Percentiles rank a stretch among this genome's conserved stretches.
Conservation (phyloP, 2,329 filamentous ascomycete species). For the Chaetoscypha palmicola region DNA sequence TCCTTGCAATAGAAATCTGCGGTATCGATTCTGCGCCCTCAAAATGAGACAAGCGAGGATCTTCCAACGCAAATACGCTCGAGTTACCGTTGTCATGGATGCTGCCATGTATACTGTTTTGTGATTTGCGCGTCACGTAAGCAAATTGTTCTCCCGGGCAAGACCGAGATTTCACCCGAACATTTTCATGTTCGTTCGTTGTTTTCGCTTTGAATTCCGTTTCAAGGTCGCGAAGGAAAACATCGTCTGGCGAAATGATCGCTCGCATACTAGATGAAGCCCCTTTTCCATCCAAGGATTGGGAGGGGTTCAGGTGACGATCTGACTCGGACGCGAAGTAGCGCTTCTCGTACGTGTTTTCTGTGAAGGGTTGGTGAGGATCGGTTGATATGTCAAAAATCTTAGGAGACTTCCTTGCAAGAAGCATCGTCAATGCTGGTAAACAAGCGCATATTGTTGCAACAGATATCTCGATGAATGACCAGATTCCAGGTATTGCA, state of each 20-base stretch:
- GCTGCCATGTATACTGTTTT: not conserved
- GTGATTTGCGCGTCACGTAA: no score
- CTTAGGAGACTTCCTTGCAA: slow-evolving; percentile 16
- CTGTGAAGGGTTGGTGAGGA: not conserved
- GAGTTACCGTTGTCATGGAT: not conserved
- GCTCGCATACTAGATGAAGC: slow-evolving; percentile 7
- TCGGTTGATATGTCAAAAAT: slow-evolving; percentile 10
- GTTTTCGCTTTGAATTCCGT: not conserved
- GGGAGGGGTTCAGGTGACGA: not conserved
- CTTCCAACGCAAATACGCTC: not conserved
- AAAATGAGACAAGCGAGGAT: not conserved
- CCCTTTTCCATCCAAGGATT: not conserved
- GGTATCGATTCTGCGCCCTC: not conserved
- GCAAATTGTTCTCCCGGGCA: no score
- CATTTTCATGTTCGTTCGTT: not conserved
- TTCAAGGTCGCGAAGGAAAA: not conserved
- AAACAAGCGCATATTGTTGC: slow-evolving; percentile 26
- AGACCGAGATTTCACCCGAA: no score
- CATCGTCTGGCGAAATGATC: slow-evolving; percentile 1
- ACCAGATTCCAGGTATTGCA: slow-evolving; percentile 24
- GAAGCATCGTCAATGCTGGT: slow-evolving; percentile 20
- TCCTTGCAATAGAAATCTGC: not conserved
- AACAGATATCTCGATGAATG: slow-evolving; percentile 24
- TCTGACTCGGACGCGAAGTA: not conserved
- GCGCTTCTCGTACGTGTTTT: not conserved